Base-by-base conservation (phyloP, 371 early-diverging fungal genomes). In the Dichotomocladium elegans region DNA sequence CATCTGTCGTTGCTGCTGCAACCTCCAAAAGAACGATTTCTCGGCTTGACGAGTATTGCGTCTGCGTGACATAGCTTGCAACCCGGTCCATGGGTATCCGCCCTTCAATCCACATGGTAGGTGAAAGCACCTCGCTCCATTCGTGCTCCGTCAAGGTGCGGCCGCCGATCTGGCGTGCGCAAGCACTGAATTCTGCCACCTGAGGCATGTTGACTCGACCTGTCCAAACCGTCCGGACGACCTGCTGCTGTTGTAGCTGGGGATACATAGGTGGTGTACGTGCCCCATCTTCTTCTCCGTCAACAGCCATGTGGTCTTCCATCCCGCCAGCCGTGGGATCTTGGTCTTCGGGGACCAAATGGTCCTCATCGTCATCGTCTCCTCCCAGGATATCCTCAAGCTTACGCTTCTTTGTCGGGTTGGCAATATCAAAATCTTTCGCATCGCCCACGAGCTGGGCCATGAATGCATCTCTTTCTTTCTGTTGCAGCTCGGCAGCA, bases 181-280 rank as follows among this genome's bases (percentile, higher is more conserved):
- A 51, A 0, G 84, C 82, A 9, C 63, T 63, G 49, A 90, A 84
- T 45, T 75, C 76, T 7, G 81, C 82, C 1, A 88, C 88, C 26
- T 77, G 74, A 0, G 79, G 84, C 90, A 90, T 90, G 35, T 78
- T 76, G 27, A 88, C 66, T 2, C 68, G 66, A 3, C 90, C 90
- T 21, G 70, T 61, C 90, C 90, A 90, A 25, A 86, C 70, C 2
- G 66, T 55, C 14, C 1, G 58, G 54, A 27, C 46, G 14, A 2
- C 46, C 47, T 12, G 55, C 15, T 25, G 51, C 41, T 17, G 19
- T 12, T 5, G 64, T 57, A 6, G 47, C 21, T 27, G 17, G 27
- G 17, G 42, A 41, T 24, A 46, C 28, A 24, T n/a, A n/a, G 41
- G 25, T 40, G 24, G 54, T n/a, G n/a, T n/a, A n/a, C n/a, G 43